phyloP scores from a whole-genome alignment of 2,329 filamentous ascomycete species.

The Fusarium scirpi region DNA sequence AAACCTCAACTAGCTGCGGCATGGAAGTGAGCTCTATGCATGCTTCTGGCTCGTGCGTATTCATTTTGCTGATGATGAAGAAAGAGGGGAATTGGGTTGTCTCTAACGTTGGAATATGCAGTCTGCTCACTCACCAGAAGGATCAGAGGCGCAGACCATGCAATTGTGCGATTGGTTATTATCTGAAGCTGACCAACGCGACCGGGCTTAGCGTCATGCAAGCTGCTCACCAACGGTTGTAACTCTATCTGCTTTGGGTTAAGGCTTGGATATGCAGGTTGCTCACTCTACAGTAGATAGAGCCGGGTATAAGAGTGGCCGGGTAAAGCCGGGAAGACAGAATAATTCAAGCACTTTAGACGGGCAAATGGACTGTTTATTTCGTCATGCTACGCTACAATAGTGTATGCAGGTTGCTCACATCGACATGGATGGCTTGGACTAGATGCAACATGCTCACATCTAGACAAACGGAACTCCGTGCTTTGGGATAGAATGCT shows the following conservation, averaged over 20 bases:
- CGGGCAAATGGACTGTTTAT: too few relatives aligned
- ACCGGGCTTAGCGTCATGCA: constrained; percentile 23
- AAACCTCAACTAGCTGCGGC: constrained; percentile 24
- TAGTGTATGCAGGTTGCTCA: not conserved
- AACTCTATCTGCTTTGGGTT: not conserved
- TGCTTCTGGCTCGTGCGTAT: not conserved
- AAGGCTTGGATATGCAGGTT: constrained; percentile 1
- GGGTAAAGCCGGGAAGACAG: too few relatives aligned
- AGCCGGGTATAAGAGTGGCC: too few relatives aligned
- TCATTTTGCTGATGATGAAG: constrained; percentile 6
- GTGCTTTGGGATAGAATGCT: not conserved
- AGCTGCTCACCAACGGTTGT: constrained; percentile 21
- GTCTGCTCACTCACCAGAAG: constrained; percentile 46
- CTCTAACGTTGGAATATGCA: constrained; percentile 46
- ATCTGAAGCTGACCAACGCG: not conserved
- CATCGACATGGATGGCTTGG: not conserved
- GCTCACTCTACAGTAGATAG: not conserved
- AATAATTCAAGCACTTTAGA: too few relatives aligned
- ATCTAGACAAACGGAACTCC: not conserved
- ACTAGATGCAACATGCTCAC: constrained; percentile 16
- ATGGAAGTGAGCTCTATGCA: constrained; percentile 16
- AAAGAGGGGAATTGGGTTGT: not conserved
- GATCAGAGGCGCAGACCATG: constrained; percentile 14
- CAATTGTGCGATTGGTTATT: not conserved
- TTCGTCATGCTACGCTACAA: too few relatives aligned